Base-by-base conservation (phyloP, 1,139 yeast species). In the Kodamaea derodonti region DNA sequence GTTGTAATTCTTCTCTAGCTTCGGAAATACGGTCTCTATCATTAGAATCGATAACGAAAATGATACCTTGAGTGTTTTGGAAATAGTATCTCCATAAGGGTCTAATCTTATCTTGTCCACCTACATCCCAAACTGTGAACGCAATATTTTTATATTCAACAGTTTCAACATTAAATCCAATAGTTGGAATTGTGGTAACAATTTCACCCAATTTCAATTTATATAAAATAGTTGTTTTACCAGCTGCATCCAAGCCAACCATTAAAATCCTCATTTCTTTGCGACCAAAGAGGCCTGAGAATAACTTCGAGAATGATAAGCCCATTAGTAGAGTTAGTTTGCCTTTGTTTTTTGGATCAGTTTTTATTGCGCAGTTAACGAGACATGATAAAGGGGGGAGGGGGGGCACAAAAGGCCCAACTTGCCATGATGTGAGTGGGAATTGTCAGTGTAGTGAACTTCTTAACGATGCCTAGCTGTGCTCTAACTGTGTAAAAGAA, bases 281-380 rank as follows among this genome's bases (percentile, higher is more conserved):
- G 54, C 62, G 62, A 46, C 69, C 69, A 47, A 63, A 63, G 54
- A 84, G 87, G 77, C 87, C 86, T 64, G 79, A 79, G 62, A 84
- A 80, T 65, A 84, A 75, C 70, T 83, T 84, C 48, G 95, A 84
- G 65, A 84, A 78, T 54, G 84, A 80, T 63, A 84, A 72, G 74
- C 95, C 95, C 95, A 84, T 84, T 15, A 10, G 6, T 25, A 25
- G n/a, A 10, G 27, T 25, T 4, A 10, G 16, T 25, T 14, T 25
- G 14, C 15, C 14, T 24, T 24, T 12, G 15, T 31, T 24, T 20
- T 20, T 18, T 18, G 9, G 22, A 18, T 18, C 22, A 18, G 9
- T 18, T 18, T 18, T 24, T 24, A 24, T 14, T 14, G 14, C 16
- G 14, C 27, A 14, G 14, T 4, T 25, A 25, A 14, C 16, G 27